phyloP scores from a whole-genome alignment of 257 asterid genomes.

The Solanum sitiens region DNA sequence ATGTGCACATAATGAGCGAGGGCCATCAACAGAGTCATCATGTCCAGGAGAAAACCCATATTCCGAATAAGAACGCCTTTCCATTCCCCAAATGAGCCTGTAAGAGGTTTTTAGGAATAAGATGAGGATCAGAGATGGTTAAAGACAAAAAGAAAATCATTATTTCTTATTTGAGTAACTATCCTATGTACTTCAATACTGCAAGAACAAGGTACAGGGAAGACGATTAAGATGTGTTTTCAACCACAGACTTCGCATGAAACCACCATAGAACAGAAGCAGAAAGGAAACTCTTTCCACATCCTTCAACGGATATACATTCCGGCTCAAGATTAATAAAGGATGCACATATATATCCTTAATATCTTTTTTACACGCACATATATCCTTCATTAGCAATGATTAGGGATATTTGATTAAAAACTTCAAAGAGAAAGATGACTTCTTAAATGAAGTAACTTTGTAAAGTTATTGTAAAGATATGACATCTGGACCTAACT shows the following conservation, averaged over 20 bases:
- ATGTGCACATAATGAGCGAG: constrained; percentile 79
- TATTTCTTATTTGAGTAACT: neutral
- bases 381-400: neutral
- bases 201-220: neutral
- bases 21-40: constrained; percentile 89
- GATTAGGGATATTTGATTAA: neutral
- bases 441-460: neutral
- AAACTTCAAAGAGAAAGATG: neutral
- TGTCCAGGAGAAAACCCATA: constrained; percentile 80
- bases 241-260: neutral
- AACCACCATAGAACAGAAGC: neutral
- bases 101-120: neutral
- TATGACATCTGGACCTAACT: neutral
- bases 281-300: neutral
- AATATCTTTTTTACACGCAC: neutral
- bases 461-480: neutral
- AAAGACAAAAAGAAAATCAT: neutral
- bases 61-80: constrained; percentile 74
- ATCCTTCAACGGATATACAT: neutral
- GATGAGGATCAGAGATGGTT: neutral
- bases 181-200: neutral
- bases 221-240: neutral
- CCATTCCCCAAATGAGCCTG: constrained; percentile 87
- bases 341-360: neutral
- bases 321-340: neutral